phyloP scores from a whole-genome alignment of 129 eudicot genomes.

The Flaveria brownii region DNA sequence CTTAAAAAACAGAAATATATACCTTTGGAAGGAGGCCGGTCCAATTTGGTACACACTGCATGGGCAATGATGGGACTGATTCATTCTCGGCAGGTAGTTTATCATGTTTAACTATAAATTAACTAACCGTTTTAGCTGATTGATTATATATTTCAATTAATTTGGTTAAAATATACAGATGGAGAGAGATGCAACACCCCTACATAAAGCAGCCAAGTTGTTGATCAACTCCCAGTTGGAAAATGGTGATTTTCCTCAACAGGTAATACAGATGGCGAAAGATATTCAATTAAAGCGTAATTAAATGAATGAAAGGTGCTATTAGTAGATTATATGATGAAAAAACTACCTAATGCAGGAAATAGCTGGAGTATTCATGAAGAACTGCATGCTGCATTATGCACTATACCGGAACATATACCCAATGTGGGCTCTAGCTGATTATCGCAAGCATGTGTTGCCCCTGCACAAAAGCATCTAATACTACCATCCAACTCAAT shows the following conservation, averaged over 20 bases:
- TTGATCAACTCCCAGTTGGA: slow-evolving; percentile 84
- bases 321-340: slow-evolving; percentile 6
- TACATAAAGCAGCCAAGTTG: slow-evolving; percentile 71
- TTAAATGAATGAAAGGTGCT: neutral
- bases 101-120: neutral
- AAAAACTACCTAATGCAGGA: slow-evolving; percentile 45
- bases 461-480: slow-evolving; percentile 25
- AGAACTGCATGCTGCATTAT: slow-evolving; percentile 84
- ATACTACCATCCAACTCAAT: slow-evolving; percentile 6
- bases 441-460: slow-evolving; percentile 54
- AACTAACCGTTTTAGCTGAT: neutral
- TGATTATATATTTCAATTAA: neutral
- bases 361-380: slow-evolving; percentile 74
- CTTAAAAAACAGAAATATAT: slow-evolving; percentile 52
- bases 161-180: slow-evolving; percentile 32
- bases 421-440: slow-evolving; percentile 88
- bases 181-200: slow-evolving; percentile 64
- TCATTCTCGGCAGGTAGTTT: slow-evolving; percentile 72
- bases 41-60: slow-evolving; percentile 82
- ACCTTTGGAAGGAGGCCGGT: slow-evolving; percentile 59
- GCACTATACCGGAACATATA: slow-evolving; percentile 66
- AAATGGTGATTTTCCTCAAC: slow-evolving; percentile 87
- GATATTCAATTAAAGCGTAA: neutral
- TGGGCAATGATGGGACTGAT: slow-evolving; percentile 91
- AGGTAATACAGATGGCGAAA: slow-evolving; percentile 50